Evolutionary conservation across 2,329 filamentous ascomycete species (phyloP), one percentile per base, ranked within the genome.

Genomic region (Diaporthe citriasiana): DNA sequence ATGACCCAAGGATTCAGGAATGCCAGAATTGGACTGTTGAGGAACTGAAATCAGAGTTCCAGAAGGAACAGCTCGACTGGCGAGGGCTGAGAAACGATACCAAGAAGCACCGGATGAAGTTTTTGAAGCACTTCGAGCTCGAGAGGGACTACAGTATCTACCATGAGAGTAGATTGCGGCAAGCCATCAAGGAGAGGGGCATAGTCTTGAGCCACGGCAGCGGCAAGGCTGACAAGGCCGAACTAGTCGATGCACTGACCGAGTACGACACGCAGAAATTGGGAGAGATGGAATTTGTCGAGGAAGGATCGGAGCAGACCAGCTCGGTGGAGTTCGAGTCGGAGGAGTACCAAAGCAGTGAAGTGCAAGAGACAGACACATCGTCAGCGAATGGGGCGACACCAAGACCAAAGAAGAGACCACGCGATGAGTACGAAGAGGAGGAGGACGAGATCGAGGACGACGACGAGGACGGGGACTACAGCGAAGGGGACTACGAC

Each of bases 61-160:
- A 30, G 27, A 57, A 17, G 15, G 68, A 70, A 9, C 53, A 42
- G 38, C 38, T 70, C 40, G 68, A 70, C 22, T 47, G 19, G 40
- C 38, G 68, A 4, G 68, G 53, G 13, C 8, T 70, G 22, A 59
- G 55, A 15, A 30, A 7, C 2, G 42, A 56, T 22, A 19, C 22
- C 12, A 30, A 51, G 8, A 70, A 70, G 27, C 17, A 59, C 40
- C 68, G 53, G 22, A 12, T 15, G 6, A 70, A 57, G 3, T 70
- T 70, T 6, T 27, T 45, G 17, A 56, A 70, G 42, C 68, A 70
- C 22, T 70, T 70, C n/a, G 42, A 70, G 15, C 27, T 70, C 4
- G 40, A 56, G 9, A 47, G 53, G 51, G 50, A 70, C 12, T 70
- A 70, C 55, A 59, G 30, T 10, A 70, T 70, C 51, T 70, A 70